Base-by-base conservation (phyloP, 1,284 basidiomycete genomes). In the Sporisorium reilianum region DNA sequence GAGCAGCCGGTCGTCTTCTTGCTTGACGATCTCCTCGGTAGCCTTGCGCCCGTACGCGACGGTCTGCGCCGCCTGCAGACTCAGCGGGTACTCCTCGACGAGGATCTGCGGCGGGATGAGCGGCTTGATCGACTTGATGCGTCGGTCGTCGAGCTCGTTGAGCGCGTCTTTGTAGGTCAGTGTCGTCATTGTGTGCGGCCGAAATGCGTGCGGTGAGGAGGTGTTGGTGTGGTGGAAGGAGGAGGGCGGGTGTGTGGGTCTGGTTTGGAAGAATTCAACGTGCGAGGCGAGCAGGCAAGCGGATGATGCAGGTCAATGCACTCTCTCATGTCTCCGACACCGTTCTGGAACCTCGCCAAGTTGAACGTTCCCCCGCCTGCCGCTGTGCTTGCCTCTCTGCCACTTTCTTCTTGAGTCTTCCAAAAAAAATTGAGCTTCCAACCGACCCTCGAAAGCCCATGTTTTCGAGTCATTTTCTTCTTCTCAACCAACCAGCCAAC, bases 51-150 rank as follows among this genome's bases (percentile, higher is more conserved):
- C 82, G 2, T 44, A 53, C 26, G 78, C 58, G 36, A 84, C 75
- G 25, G 80, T 80, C 48, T 78, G 65, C 0, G 80, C 78, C 1
- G 81, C 82, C 6, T 64, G 40, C 14, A 80, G 62, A 12, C 72
- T 59, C 20, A 84, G 74, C 18, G 82, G 82, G 53, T 83, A 83
- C 46, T 84, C 82, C 46, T 84, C 82, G 64, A 79, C 63, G 32
- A 84, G 68, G 42, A 84, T 81, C 62, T 82, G 81, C 2, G 82
- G 82, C 2, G 82, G 82, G 42, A 84, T 70, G 42, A 84, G 68
- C 7, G 82, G 82, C 62, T 80, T 78, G 74, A 83, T 80, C 42
- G 68, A 77, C 59, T 79, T 79, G 64, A 84, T 84, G 26, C 80
- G 73, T 11, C 80, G 63, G 57, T 84, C 82, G 53, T 84, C 82